Evolutionary conservation across 257 asterid species (phyloP).

Genomic region (Leonotis leonurus): DNA sequence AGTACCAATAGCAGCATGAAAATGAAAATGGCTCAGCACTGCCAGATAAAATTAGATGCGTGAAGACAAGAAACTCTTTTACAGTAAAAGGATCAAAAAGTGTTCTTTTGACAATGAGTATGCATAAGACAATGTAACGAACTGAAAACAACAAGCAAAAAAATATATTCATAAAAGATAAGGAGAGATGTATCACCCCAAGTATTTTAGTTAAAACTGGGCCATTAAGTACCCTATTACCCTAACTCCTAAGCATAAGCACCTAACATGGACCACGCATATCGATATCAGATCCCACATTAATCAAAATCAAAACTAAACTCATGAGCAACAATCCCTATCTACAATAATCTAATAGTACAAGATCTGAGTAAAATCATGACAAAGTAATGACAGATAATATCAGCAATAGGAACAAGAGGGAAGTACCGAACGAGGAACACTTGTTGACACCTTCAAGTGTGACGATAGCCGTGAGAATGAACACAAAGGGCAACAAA

Average conservation of each 20-base stretch:
- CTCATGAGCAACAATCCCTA: slow-evolving; percentile 5
- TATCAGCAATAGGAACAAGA: neutral
- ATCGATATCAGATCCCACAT: slow-evolving; percentile 14
- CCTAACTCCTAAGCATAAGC: too few relatives aligned
- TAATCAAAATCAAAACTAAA: slow-evolving; percentile 1
- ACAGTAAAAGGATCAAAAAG: neutral
- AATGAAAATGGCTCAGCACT: neutral
- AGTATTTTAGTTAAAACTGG: too few relatives aligned
- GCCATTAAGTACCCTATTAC: too few relatives aligned
- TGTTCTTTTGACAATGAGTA: neutral
- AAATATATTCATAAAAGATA: too few relatives aligned
- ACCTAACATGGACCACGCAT: neutral
- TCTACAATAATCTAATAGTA: slow-evolving; percentile 3
- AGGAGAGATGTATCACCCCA: too few relatives aligned
- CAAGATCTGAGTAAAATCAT: slow-evolving; percentile 2
- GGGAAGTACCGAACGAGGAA: slow-evolving; percentile 71
- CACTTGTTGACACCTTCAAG: slow-evolving; percentile 99
- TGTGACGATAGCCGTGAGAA: slow-evolving; percentile 84
- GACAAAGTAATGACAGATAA: neutral
- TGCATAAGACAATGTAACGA: neutral
- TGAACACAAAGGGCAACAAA: slow-evolving; percentile 89
- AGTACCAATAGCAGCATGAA: neutral
- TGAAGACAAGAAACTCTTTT: neutral
- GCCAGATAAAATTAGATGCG: neutral
- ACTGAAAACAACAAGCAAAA: slow-evolving; percentile 1